These are phyloP conservation scores for Lactifluus echinatus DNA, from an alignment of 768 basidiomycete species.

Conservation along the genomic window DNA sequence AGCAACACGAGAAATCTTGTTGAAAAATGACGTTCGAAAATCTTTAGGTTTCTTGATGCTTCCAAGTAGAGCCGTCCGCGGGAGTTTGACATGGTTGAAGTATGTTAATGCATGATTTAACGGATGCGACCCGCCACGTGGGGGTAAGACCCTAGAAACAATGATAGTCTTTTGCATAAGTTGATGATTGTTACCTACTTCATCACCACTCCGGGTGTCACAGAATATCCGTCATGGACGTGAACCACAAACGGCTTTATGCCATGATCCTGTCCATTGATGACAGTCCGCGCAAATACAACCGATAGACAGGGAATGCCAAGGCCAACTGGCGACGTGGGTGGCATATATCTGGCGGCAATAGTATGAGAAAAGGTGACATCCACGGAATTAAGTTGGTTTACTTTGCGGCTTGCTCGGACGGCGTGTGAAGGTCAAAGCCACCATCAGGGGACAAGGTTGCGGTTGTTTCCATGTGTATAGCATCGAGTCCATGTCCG, in stretches of 20 bases:
- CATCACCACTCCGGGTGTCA: conserved; percentile 29
- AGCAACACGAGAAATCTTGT: conserved; percentile 22
- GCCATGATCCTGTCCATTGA: conserved; percentile 30
- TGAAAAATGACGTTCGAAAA: conserved; percentile 13
- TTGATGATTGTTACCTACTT: conserved; percentile 20
- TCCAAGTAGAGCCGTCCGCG: conserved; percentile 24
- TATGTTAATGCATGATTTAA: conserved; percentile 30
- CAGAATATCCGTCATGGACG: conserved; percentile 32
- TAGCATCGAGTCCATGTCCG: conserved; percentile 38
- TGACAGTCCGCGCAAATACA: conserved; percentile 34
- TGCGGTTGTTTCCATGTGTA: conserved; percentile 37
- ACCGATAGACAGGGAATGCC: conserved; percentile 30
- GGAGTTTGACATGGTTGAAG: conserved; percentile 27
- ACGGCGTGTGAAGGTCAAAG: conserved; percentile 34
- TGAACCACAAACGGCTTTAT: conserved; percentile 33
- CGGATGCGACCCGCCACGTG: conserved; percentile 21
- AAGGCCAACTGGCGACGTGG: conserved; percentile 28
- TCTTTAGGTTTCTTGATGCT: conserved; percentile 8
- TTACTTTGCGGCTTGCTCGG: conserved; percentile 32
- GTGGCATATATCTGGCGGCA: conserved; percentile 36
- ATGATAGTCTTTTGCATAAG: too few species aligned
- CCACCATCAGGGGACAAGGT: conserved; percentile 30
- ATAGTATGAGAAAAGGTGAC: neutral
- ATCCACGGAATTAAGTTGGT: neutral
- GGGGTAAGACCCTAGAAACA: conserved; percentile 9